These are phyloP conservation scores for Fusarium sp. DNA, from an alignment of 2,329 filamentous ascomycete genomes.

Conservation along the genomic window DNA sequence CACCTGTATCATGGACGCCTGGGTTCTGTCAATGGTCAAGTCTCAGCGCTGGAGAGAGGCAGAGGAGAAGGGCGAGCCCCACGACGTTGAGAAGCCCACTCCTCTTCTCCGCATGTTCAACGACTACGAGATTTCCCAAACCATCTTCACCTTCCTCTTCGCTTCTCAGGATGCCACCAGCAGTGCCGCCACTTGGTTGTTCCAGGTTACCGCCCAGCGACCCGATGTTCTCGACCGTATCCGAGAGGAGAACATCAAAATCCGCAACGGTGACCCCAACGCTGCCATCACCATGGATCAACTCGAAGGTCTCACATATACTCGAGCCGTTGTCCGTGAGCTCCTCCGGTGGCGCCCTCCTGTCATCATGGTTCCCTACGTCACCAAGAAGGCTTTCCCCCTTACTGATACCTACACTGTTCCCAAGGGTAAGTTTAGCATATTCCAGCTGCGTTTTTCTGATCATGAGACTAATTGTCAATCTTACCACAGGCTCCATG, in stretches of 20 bases:
- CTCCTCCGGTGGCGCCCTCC: slow-evolving; percentile 93
- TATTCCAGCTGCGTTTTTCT: background rate
- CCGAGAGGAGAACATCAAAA: slow-evolving; percentile 86
- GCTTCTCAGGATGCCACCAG: slow-evolving; percentile 97
- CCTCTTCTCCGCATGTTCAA: slow-evolving; percentile 87
- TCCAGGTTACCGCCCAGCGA: slow-evolving; percentile 92
- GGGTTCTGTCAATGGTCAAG: slow-evolving; percentile 89
- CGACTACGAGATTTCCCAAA: slow-evolving; percentile 93
- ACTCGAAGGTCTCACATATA: slow-evolving; percentile 90
- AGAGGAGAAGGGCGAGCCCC: slow-evolving; percentile 77
- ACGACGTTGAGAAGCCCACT: slow-evolving; percentile 81
- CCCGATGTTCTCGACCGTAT: slow-evolving; percentile 93
- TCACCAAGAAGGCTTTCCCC: slow-evolving; percentile 95
- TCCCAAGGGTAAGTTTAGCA: slow-evolving; percentile 75
- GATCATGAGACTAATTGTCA: slow-evolving; percentile 33
- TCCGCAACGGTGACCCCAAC: slow-evolving; percentile 80
- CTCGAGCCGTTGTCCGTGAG: slow-evolving; percentile 91
- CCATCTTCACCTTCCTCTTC: slow-evolving; percentile 95
- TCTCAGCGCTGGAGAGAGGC: slow-evolving; percentile 86
- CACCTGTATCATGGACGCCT: slow-evolving; percentile 94
- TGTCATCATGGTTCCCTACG: slow-evolving; percentile 96
- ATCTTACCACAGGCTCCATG: slow-evolving; percentile 76
- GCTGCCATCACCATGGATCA: slow-evolving; percentile 82
- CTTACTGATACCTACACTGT: slow-evolving; percentile 90
- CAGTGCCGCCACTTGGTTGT: slow-evolving; percentile 93